Evolutionary conservation across 495 filamentous ascomycete species (phyloP).

Genomic region (Hyaloscypha variabilis): DNA sequence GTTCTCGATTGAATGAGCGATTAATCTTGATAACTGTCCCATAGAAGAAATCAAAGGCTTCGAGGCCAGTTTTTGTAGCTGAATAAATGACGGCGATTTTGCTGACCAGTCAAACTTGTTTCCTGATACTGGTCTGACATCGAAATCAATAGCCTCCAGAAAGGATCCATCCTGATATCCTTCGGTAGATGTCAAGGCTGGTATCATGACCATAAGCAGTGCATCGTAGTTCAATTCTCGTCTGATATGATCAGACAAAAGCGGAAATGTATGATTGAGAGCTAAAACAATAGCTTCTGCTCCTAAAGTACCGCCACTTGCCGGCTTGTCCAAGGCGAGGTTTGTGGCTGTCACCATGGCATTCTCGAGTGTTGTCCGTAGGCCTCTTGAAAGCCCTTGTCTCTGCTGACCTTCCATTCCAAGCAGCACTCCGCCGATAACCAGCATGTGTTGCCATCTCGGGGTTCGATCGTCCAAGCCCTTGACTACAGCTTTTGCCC

Average conservation of each 20-base stretch:
- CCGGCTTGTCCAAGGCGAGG: slow-evolving; percentile 61
- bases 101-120: slow-evolving; percentile 74
- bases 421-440: slow-evolving; percentile 79
- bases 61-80: slow-evolving; percentile 57
- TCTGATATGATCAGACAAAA: slow-evolving; percentile 63
- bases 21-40: slow-evolving; percentile 76
- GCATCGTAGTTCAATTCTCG: slow-evolving; percentile 69
- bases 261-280: slow-evolving; percentile 76
- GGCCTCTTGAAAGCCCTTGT: slow-evolving; percentile 58
- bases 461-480: slow-evolving; percentile 84
- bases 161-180: slow-evolving; percentile 86
- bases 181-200: slow-evolving; percentile 65
- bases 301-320: slow-evolving; percentile 54
- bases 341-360: slow-evolving; percentile 81
- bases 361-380: slow-evolving; percentile 73
- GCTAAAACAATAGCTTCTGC: slow-evolving; percentile 68
- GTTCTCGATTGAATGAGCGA: slow-evolving; percentile 72
- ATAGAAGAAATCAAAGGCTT: slow-evolving; percentile 77
- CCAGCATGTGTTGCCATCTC: slow-evolving; percentile 85
- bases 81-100: slow-evolving; percentile 58
- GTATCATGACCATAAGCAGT: slow-evolving; percentile 70
- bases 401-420: slow-evolving; percentile 75
- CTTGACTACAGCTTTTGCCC: slow-evolving; percentile 80
- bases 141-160: slow-evolving; percentile 73
- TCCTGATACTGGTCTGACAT: slow-evolving; percentile 63